These are phyloP conservation scores for Globisporangium nagaii DNA, from an alignment of 352 stramenopile genomes.

Conservation along the genomic window DNA sequence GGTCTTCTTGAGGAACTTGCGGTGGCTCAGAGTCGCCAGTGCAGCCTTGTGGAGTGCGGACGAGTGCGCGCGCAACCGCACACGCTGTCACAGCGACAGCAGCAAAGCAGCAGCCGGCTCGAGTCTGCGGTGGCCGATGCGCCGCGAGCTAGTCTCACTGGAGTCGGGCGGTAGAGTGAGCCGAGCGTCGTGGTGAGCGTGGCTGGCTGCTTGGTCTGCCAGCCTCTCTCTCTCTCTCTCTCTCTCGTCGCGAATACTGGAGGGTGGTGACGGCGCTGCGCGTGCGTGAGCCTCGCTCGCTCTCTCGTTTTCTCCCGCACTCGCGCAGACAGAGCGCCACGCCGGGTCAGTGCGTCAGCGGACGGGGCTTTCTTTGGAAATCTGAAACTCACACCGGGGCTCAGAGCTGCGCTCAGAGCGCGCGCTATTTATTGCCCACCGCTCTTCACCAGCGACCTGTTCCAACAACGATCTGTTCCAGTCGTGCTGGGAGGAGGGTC, in stretches of 20 bases:
- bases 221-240: too few relatives aligned
- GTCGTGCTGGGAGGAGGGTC: background rate
- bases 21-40: background rate
- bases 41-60: background rate
- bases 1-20: constrained; percentile 15
- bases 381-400: background rate
- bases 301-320: background rate
- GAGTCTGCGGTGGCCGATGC: too few relatives aligned
- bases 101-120: background rate
- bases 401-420: background rate
- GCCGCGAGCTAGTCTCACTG: too few relatives aligned
- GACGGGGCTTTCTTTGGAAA: constrained; percentile 1
- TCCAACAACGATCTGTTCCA: background rate
- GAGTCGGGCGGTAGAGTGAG: too few relatives aligned
- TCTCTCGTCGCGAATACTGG: background rate
- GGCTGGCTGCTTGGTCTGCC: background rate
- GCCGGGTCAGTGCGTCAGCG: background rate
- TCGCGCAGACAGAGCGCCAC: background rate
- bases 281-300: background rate
- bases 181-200: background rate
- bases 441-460: too few relatives aligned
- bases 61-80: background rate
- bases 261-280: background rate
- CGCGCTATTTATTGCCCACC: background rate
- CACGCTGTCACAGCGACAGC: background rate